Evolutionary conservation across 148 eudicot genomes (phyloP), one percentile per base, ranked within the genome.

Genomic region (Rhododendron simsii): DNA sequence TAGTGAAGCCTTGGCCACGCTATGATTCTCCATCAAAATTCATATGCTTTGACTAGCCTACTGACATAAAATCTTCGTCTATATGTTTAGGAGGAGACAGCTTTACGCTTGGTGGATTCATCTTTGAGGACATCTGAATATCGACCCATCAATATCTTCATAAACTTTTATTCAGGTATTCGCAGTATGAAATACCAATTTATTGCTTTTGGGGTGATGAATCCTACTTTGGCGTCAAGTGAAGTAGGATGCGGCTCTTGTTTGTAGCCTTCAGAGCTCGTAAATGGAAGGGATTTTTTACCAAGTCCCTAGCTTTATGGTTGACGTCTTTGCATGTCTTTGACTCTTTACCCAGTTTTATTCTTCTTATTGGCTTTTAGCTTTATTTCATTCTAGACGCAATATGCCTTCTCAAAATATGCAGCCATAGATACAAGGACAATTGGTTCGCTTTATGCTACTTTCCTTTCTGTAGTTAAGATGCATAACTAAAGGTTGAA

Each of bases 131-230:
- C 98, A 84, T 92, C 98, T 20, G 98, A 96, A 79, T 92, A 96
- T 87, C 89, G 99, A 73, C 99, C 98, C 77, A 93, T 96, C 82
- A 96, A 89, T 86, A 85, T 96, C 50, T 96, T 95, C 87, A 92
- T 96, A 47, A 94, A 93, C 78, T 96, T 93, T 87, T 96, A 96
- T 91, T 95, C 99, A 91, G 98, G 99, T 95, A 87, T 81, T 83
- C 79, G 53, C 55, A 12, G 67, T 47, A 35, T 82, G 73, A 82
- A 61, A 23, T 28, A 23, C 30, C 12, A 53, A 45, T 69, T 67
- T 37, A 83, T 20, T 78, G 73, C n/a, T 39, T 39, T 83, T 0
- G 45, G 28, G 78, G 48, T 50, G 20, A 82, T 86, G 75, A 81
- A 50, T 75, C 61, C 14, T 76, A 35, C 78, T 33, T 39, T 73